Evolutionary conservation across 2,329 filamentous ascomycete genomes (phyloP).

Genomic region (Penicillium oxalicum): DNA sequence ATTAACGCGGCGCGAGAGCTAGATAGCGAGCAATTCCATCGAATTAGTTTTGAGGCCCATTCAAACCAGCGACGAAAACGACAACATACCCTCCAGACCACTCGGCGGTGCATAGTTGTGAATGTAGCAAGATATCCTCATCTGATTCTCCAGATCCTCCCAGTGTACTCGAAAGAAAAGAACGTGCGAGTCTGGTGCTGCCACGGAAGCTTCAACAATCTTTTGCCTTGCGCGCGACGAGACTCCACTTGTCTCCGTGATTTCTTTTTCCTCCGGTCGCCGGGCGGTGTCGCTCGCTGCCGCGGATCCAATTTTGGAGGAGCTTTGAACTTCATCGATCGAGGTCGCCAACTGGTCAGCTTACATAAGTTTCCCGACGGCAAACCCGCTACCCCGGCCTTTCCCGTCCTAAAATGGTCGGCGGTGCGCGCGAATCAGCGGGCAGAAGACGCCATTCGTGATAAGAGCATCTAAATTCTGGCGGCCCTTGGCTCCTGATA

Average conservation of each 20-base stretch:
- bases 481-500: background rate
- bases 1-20: slow-evolving; percentile 38
- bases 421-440: slow-evolving; percentile 29
- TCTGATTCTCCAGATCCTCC: background rate
- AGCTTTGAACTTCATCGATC: too few relatives aligned
- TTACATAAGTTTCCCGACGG: slow-evolving; percentile 16
- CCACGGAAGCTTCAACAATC: background rate
- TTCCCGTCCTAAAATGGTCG: slow-evolving; percentile 25
- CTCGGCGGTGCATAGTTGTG: slow-evolving; percentile 32
- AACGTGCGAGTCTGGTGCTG: too few relatives aligned
- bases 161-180: background rate
- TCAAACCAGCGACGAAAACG: background rate
- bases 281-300: too few relatives aligned
- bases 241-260: slow-evolving; percentile 13
- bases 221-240: background rate
- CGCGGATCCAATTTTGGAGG: too few relatives aligned
- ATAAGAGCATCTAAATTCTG: slow-evolving; percentile 1
- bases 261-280: slow-evolving; percentile 8
- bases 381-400: slow-evolving; percentile 4
- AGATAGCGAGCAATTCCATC: background rate
- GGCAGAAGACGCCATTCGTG: slow-evolving; percentile 17
- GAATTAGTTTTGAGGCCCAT: background rate
- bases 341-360: background rate
- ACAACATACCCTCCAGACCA: slow-evolving; percentile 27
- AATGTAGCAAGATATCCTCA: slow-evolving; percentile 3